phyloP scores from a whole-genome alignment of 352 stramenopile species.

The Globisporangium spiculum region DNA sequence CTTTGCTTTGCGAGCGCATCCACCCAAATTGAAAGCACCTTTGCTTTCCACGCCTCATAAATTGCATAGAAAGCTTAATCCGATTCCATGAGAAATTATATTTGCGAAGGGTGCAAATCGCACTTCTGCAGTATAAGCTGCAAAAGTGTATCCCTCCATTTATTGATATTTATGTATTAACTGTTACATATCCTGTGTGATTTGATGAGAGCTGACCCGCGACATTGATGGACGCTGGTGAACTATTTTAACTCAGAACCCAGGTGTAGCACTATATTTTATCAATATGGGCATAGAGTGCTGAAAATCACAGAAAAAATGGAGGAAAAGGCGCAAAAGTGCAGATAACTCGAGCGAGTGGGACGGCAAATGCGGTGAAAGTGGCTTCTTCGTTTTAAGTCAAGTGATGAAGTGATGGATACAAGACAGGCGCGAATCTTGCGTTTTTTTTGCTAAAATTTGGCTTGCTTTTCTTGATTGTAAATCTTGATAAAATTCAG shows the following conservation, averaged over 20 bases:
- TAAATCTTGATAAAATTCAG: too few relatives aligned
- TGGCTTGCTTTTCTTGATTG: too few relatives aligned
- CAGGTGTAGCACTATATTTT: background rate
- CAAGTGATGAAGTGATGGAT: background rate
- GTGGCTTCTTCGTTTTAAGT: background rate
- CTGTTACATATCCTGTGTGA: background rate
- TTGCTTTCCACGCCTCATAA: background rate
- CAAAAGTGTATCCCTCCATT: background rate
- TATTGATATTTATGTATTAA: background rate
- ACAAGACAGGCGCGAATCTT: background rate
- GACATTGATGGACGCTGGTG: background rate
- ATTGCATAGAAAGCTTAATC: background rate
- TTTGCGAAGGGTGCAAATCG: background rate
- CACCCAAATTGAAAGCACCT: background rate
- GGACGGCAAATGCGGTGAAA: background rate
- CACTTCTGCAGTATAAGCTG: background rate
- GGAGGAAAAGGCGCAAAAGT: background rate
- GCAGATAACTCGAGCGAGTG: background rate
- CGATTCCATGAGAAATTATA: background rate
- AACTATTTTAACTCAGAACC: background rate
- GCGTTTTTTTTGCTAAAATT: background rate
- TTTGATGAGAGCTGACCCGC: background rate
- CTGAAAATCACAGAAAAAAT: background rate
- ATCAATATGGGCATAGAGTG: background rate
- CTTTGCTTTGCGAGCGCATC: background rate